Evolutionary conservation across 495 filamentous ascomycete genomes (phyloP).

Genomic region (Aspergillus avenaceus): DNA sequence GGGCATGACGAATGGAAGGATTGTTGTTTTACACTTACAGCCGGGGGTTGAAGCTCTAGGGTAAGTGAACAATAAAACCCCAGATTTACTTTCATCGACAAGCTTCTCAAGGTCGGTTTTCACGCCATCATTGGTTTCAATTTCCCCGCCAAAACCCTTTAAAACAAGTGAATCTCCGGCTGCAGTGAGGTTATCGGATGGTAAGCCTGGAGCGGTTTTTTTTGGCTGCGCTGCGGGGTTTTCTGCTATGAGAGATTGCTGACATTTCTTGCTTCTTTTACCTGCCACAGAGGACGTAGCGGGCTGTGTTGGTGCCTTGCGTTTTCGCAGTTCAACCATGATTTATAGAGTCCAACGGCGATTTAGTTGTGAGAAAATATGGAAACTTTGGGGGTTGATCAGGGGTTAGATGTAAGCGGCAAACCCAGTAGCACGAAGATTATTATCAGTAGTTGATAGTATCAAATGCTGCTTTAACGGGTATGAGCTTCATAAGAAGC

Average conservation of each 20-base stretch:
- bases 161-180: constrained; percentile 57
- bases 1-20: no score
- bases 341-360: background rate
- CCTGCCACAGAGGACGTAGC: constrained; percentile 47
- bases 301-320: constrained; percentile 59
- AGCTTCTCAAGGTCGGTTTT: constrained; percentile 74
- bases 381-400: no score
- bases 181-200: constrained; percentile 25
- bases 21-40: constrained; percentile 75
- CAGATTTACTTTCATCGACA: constrained; percentile 75
- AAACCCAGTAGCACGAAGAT: no score
- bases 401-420: no score
- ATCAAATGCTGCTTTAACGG: no score
- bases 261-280: constrained; percentile 49
- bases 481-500: no score
- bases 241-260: constrained; percentile 41
- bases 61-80: constrained; percentile 92
- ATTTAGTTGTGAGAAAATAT: background rate
- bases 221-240: constrained; percentile 30
- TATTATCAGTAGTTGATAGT: no score
- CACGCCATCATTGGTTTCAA: constrained; percentile 78
- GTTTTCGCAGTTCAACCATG: constrained; percentile 71
- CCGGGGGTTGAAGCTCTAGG: constrained; percentile 93
- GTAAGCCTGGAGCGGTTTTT: constrained; percentile 16
- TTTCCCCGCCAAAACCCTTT: constrained; percentile 72